phyloP scores from a whole-genome alignment of 345 rosid species.

The Arabidopsis arenosa region DNA sequence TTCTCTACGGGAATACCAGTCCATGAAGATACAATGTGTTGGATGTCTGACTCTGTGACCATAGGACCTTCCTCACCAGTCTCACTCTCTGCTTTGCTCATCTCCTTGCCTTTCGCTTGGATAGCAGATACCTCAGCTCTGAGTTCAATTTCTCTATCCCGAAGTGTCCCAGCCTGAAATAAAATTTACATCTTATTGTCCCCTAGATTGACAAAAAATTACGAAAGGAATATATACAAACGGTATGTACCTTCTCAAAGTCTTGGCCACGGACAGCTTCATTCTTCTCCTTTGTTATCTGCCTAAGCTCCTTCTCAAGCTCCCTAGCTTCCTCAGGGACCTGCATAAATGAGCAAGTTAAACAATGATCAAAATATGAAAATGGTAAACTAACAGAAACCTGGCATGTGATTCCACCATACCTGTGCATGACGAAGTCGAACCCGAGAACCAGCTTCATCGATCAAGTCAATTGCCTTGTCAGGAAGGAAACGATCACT shows the following conservation, averaged over 20 bases:
- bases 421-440: constrained; percentile 62
- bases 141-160: constrained; percentile 93
- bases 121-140: constrained; percentile 88
- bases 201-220: neutral
- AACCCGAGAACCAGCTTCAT: constrained; percentile 76
- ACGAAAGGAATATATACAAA: constrained; percentile 12
- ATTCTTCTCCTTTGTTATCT: constrained; percentile 91
- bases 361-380: constrained; percentile 4
- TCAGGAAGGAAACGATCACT: constrained; percentile 77
- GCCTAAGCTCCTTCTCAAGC: constrained; percentile 96
- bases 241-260: constrained; percentile 77
- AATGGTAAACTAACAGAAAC: neutral
- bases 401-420: constrained; percentile 17
- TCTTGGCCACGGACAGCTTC: constrained; percentile 96
- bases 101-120: constrained; percentile 88
- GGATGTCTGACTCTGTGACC: constrained; percentile 87
- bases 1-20: constrained; percentile 98
- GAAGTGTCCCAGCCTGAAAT: constrained; percentile 89
- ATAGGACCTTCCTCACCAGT: constrained; percentile 82
- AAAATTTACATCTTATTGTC: constrained; percentile 13
- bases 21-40: constrained; percentile 90
- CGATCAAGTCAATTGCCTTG: constrained; percentile 74
- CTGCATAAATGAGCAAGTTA: constrained; percentile 48
- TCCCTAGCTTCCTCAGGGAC: constrained; percentile 98
- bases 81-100: constrained; percentile 95